phyloP scores from a whole-genome alignment of 768 basidiomycete species.

The Clitopilus hobsonii region DNA sequence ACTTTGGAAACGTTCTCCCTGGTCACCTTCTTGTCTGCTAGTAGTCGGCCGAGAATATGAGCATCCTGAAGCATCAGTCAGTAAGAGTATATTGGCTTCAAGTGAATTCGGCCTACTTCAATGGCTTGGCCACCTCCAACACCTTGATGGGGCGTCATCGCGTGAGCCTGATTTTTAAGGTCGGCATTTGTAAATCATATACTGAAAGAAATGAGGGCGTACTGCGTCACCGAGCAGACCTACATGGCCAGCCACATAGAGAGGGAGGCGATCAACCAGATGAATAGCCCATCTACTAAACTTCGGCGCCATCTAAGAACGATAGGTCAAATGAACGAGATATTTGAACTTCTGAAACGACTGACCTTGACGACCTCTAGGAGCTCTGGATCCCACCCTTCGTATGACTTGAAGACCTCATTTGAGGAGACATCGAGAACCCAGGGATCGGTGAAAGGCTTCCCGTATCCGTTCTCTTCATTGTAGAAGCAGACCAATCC shows the following conservation, averaged over 20 bases:
- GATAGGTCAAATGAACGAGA: neutral
- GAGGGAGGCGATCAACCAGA: constrained; percentile 27
- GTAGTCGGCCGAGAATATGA: constrained; percentile 16
- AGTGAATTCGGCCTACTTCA: constrained; percentile 6
- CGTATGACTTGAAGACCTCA: constrained; percentile 10
- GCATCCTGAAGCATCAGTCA: constrained; percentile 11
- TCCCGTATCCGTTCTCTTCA: constrained; percentile 13
- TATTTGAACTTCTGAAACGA: neutral
- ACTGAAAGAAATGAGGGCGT: neutral
- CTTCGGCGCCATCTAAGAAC: constrained; percentile 17
- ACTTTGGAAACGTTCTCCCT: constrained; percentile 7
- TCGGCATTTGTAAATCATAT: neutral
- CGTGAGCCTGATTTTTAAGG: constrained; percentile 13
- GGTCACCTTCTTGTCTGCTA: constrained; percentile 11
- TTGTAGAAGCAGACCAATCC: constrained; percentile 16
- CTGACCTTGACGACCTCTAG: constrained; percentile 9
- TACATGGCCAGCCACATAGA: constrained; percentile 8
- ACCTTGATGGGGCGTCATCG: constrained; percentile 20
- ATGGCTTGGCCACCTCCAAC: constrained; percentile 21
- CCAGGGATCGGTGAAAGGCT: constrained; percentile 13
- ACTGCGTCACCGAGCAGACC: neutral
- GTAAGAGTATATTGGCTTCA: neutral
- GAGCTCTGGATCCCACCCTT: constrained; percentile 20
- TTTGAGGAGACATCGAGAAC: constrained; percentile 11
- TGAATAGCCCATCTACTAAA: constrained; percentile 36